phyloP scores from a whole-genome alignment of 2,329 filamentous ascomycete species.

The Pestalotiopsis fici region DNA sequence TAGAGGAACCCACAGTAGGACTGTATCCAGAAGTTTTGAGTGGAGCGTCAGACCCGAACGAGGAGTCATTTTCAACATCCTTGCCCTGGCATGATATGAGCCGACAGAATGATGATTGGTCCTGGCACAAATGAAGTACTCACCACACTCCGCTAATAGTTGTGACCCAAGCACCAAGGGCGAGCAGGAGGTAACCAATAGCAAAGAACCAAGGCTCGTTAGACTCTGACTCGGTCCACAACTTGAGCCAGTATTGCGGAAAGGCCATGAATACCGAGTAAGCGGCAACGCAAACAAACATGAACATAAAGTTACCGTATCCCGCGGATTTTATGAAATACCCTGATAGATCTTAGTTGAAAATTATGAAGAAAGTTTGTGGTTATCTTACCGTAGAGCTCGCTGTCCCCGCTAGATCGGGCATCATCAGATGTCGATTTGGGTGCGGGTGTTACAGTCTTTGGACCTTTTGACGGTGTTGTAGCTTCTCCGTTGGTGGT shows the following conservation, averaged over 20 bases:
- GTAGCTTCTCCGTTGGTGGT: not conserved
- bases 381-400: not conserved
- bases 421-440: not conserved
- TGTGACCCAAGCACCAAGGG: slow-evolving; percentile 34
- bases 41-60: slow-evolving; percentile 35
- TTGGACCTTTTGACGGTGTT: not conserved
- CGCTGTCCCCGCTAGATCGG: not conserved
- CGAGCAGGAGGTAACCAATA: slow-evolving; percentile 33
- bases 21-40: slow-evolving; percentile 28
- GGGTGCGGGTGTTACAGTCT: not conserved
- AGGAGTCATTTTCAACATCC: slow-evolving; percentile 33
- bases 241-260: slow-evolving; percentile 39
- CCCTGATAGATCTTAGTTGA: slow-evolving; percentile 4
- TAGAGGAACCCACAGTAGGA: slow-evolving; percentile 31
- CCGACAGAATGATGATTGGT: slow-evolving; percentile 12
- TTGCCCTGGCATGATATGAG: slow-evolving; percentile 21
- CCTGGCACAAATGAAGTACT: slow-evolving; percentile 13
- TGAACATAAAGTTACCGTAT: slow-evolving; percentile 22
- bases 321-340: slow-evolving; percentile 33
- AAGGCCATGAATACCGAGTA: slow-evolving; percentile 35
- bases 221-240: slow-evolving; percentile 34
- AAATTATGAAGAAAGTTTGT: slow-evolving; percentile 2
- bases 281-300: slow-evolving; percentile 22
- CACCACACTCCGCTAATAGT: slow-evolving; percentile 37
- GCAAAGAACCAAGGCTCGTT: slow-evolving; percentile 30